Conservation (phyloP, 495 filamentous ascomycete genomes). For the Ramalina peruviana region DNA sequence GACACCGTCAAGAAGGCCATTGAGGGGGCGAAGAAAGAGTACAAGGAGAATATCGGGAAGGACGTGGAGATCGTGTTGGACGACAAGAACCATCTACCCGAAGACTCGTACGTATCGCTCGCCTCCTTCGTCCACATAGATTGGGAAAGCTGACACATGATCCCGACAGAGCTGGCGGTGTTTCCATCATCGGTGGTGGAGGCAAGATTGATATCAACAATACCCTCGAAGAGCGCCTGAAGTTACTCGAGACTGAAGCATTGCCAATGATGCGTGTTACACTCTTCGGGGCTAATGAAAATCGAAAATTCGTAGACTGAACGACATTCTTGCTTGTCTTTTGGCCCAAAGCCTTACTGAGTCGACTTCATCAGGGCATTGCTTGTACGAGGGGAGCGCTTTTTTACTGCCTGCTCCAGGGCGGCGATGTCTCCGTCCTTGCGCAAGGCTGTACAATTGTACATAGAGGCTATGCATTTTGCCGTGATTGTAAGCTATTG, state of each 20-base stretch:
- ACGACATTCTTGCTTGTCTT: not conserved
- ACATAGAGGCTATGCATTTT: too few relatives aligned
- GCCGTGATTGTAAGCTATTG: too few relatives aligned
- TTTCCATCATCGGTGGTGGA: constrained; percentile 61
- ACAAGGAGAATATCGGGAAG: constrained; percentile 53
- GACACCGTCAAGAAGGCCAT: constrained; percentile 61
- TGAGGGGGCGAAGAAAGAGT: constrained; percentile 59
- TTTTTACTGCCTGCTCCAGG: too few relatives aligned
- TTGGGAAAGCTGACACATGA: not conserved
- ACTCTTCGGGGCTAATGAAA: constrained; percentile 82
- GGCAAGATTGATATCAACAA: constrained; percentile 99
- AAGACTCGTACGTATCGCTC: constrained; percentile 58
- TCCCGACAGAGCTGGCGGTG: constrained; percentile 60
- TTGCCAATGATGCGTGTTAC: constrained; percentile 72
- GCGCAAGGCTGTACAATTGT: too few relatives aligned
- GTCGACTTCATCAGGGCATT: too few relatives aligned
- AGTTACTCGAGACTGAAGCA: constrained; percentile 66
- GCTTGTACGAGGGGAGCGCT: too few relatives aligned
- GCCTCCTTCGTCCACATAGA: not conserved
- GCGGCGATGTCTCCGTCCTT: too few relatives aligned
- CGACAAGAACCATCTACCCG: constrained; percentile 64
- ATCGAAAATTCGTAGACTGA: constrained; percentile 90
- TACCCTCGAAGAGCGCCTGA: constrained; percentile 84
- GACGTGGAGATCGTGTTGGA: constrained; percentile 58
- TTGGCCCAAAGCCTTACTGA: too few relatives aligned